Evolutionary conservation across 2,329 filamentous ascomycete species (phyloP).

Genomic region (Trichophyton rubrum): DNA sequence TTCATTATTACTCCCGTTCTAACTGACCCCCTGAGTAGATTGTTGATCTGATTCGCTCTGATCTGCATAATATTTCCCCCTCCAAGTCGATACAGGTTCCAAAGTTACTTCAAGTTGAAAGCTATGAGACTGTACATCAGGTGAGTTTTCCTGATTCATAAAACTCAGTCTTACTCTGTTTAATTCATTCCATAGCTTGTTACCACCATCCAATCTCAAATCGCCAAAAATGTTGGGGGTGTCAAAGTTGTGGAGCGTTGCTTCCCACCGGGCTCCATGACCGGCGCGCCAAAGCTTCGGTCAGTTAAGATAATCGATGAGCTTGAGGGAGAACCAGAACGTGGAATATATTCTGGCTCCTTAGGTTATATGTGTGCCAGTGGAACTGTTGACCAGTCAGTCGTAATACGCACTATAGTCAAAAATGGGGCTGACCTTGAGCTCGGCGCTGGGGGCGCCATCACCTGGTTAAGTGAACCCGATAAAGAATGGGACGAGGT

Average conservation of each 20-base stretch:
- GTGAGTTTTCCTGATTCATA: conserved; percentile 50
- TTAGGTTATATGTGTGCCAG: conserved; percentile 81
- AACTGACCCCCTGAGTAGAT: conserved; percentile 36
- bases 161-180: conserved; percentile 23
- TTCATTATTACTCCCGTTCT: background rate
- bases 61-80: conserved; percentile 74
- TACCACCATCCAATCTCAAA: conserved; percentile 13
- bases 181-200: conserved; percentile 8
- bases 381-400: conserved; percentile 78
- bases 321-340: conserved; percentile 47
- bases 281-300: conserved; percentile 85
- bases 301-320: conserved; percentile 68
- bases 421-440: conserved; percentile 20
- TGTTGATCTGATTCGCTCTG: conserved; percentile 88
- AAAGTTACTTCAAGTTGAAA: conserved; percentile 73
- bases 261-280: conserved; percentile 88
- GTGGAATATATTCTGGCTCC: conserved; percentile 76
- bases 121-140: conserved; percentile 81
- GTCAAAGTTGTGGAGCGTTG: conserved; percentile 11
- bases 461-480: conserved; percentile 71
- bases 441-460: conserved; percentile 78
- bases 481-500: conserved; percentile 84
- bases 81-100: conserved; percentile 60
- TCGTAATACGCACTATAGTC: conserved; percentile 75
- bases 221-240: conserved; percentile 11